These are phyloP conservation scores for Zymoseptoria pseudotritici DNA, from an alignment of 2,329 filamentous ascomycete genomes.

Conservation along the genomic window DNA sequence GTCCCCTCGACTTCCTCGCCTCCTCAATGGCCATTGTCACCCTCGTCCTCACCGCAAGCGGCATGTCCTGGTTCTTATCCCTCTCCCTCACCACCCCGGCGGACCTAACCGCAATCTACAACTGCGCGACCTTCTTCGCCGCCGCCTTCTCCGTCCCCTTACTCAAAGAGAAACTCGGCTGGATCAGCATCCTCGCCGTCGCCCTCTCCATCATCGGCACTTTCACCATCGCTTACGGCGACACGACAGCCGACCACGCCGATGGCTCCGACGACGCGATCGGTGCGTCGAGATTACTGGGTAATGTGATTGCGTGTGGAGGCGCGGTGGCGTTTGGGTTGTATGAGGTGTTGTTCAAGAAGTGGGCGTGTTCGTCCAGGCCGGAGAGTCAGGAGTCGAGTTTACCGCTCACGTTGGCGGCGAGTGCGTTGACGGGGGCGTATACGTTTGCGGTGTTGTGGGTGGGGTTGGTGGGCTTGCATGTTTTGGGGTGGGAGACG, in stretches of 20 bases:
- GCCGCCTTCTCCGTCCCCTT: slow-evolving; percentile 27
- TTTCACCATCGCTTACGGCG: slow-evolving; percentile 29
- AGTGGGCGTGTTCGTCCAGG: slow-evolving; percentile 26
- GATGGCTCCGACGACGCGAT: slow-evolving; percentile 8
- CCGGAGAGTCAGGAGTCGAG: slow-evolving; percentile 20
- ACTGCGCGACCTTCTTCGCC: slow-evolving; percentile 30
- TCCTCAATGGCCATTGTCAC: slow-evolving; percentile 26
- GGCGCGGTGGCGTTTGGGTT: slow-evolving; percentile 29
- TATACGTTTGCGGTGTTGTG: slow-evolving; percentile 26
- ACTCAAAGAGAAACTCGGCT: slow-evolving; percentile 24
- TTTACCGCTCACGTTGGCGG: slow-evolving; percentile 25
- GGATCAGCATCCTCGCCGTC: slow-evolving; percentile 23
- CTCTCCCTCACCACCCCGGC: slow-evolving; percentile 27
- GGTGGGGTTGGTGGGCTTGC: slow-evolving; percentile 23
- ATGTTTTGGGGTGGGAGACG: slow-evolving; percentile 24
- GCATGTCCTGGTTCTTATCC: slow-evolving; percentile 26
- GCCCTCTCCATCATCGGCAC: slow-evolving; percentile 27
- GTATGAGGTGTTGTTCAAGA: slow-evolving; percentile 31
- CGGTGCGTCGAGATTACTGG: slow-evolving; percentile 23
- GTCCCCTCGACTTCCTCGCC: slow-evolving; percentile 26
- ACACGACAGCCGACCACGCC: slow-evolving; percentile 22
- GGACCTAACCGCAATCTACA: slow-evolving; percentile 31
- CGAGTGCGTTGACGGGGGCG: slow-evolving; percentile 26
- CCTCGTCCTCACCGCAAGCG: slow-evolving; percentile 24
- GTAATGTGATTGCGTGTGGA: slow-evolving; percentile 25